Evolutionary conservation across 2,329 filamentous ascomycete species (phyloP).

Genomic region (Claviceps sp.): DNA sequence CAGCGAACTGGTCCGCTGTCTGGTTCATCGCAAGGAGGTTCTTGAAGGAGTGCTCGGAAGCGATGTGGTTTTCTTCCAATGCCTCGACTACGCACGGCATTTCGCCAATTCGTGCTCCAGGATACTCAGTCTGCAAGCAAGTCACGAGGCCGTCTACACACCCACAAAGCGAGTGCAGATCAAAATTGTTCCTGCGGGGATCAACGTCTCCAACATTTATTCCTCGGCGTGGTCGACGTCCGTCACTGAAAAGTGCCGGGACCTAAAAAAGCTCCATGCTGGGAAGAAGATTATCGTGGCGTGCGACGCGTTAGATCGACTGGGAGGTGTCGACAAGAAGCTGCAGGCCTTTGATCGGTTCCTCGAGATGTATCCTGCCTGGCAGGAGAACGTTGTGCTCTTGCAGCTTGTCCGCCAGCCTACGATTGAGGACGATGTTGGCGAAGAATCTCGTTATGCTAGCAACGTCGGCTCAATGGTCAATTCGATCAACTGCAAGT

Average conservation of each 20-base stretch:
- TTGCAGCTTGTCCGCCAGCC: conserved; percentile 84
- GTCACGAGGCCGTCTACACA: conserved; percentile 72
- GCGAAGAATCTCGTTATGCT: conserved; percentile 64
- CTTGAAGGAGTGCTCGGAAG: conserved; percentile 77
- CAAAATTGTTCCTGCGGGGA: conserved; percentile 34
- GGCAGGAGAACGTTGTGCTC: conserved; percentile 78
- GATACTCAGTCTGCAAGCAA: conserved; percentile 73
- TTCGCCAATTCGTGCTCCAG: conserved; percentile 88
- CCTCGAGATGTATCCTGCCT: conserved; percentile 76
- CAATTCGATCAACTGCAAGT: conserved; percentile 77
- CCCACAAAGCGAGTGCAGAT: conserved; percentile 30
- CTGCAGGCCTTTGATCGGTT: conserved; percentile 86
- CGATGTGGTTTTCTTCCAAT: conserved; percentile 89
- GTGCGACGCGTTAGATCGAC: conserved; percentile 80
- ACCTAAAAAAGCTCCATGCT: conserved; percentile 60
- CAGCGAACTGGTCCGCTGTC: conserved; percentile 82
- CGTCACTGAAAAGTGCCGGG: conserved; percentile 57
- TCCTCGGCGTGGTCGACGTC: conserved; percentile 57
- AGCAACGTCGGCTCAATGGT: conserved; percentile 82
- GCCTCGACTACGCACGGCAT: conserved; percentile 84
- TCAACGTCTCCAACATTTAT: conserved; percentile 67
- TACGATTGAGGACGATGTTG: conserved; percentile 64
- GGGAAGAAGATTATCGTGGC: conserved; percentile 90
- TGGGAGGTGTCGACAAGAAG: conserved; percentile 84
- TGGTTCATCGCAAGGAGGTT: conserved; percentile 76